Percentiles rank a stretch among this genome's conserved stretches.
phyloP scores from a whole-genome alignment of 805 yeast species.

The Torulaspora delbrueckii region DNA sequence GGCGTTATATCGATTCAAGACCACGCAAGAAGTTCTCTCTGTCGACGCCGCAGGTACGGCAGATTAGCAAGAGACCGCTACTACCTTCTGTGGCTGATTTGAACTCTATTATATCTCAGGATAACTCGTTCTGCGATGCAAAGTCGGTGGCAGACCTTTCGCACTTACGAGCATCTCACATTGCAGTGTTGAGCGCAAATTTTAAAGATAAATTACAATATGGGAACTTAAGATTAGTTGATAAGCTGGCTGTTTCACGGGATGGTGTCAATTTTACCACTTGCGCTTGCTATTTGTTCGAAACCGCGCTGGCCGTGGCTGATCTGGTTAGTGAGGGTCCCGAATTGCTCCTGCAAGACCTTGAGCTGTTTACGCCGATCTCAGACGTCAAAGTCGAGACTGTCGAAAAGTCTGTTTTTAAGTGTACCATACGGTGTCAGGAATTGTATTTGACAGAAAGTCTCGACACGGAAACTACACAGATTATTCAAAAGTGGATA shows the following conservation, averaged over 20 bases:
- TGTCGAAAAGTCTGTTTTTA: constrained; percentile 23
- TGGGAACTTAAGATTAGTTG: constrained; percentile 38
- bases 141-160: constrained; percentile 17
- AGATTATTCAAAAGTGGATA: constrained; percentile 40
- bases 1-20: neutral
- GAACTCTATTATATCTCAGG: constrained; percentile 1
- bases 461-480: constrained; percentile 27
- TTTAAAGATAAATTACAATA: constrained; percentile 15
- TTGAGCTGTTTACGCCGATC: constrained; percentile 16
- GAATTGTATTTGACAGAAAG: constrained; percentile 24
- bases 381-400: constrained; percentile 18
- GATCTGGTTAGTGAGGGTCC: constrained; percentile 7
- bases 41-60: neutral
- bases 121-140: constrained; percentile 4
- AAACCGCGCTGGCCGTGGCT: constrained; percentile 22
- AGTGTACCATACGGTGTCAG: constrained; percentile 12
- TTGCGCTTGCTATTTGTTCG: constrained; percentile 36
- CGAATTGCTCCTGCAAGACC: constrained; percentile 8
- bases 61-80: neutral
- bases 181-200: constrained; percentile 20
- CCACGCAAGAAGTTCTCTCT: neutral
- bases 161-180: constrained; percentile 24
- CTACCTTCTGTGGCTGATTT: constrained; percentile 3
- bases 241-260: constrained; percentile 31
- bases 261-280: constrained; percentile 26